Conservation (phyloP, 352 stramenopile species). For the Globisporangium alternatum region DNA sequence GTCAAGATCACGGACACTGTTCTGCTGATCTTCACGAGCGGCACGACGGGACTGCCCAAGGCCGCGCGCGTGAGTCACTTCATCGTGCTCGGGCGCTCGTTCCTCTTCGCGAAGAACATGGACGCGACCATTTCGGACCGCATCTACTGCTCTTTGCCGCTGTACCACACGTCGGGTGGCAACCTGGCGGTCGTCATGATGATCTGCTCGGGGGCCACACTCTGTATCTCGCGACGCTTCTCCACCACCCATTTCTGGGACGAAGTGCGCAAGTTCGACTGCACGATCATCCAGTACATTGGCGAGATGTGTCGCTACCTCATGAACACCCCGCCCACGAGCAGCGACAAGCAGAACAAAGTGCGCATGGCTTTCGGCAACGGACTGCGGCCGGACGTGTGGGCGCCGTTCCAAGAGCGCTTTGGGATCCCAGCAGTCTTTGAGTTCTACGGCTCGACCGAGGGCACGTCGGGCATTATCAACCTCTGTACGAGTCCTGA, state of each 20-base stretch:
- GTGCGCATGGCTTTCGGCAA: conserved; percentile 89
- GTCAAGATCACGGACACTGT: conserved; percentile 54
- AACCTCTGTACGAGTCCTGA: conserved; percentile 65
- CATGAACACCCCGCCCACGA: conserved; percentile 40
- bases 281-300: conserved; percentile 89
- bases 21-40: conserved; percentile 82
- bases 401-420: conserved; percentile 79
- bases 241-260: conserved; percentile 72
- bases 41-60: conserved; percentile 80
- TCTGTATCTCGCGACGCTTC: conserved; percentile 74
- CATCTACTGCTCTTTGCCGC: conserved; percentile 74
- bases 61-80: conserved; percentile 72
- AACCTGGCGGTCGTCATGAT: conserved; percentile 80
- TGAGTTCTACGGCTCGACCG: conserved; percentile 92
- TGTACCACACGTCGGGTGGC: conserved; percentile 83
- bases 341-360: conserved; percentile 57
- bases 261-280: conserved; percentile 62
- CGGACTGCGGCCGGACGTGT: conserved; percentile 86
- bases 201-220: conserved; percentile 64
- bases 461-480: conserved; percentile 80
- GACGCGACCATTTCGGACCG: conserved; percentile 49
- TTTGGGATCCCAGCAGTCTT: conserved; percentile 85
- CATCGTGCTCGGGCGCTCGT: conserved; percentile 54
- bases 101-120: conserved; percentile 56
- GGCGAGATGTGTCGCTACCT: conserved; percentile 89